A percentile compares a stretch with the other conserved stretches of the same genome.
These are phyloP conservation scores for Tulasnella sp. DNA, from an alignment of 768 basidiomycete genomes.

Conservation along the genomic window DNA sequence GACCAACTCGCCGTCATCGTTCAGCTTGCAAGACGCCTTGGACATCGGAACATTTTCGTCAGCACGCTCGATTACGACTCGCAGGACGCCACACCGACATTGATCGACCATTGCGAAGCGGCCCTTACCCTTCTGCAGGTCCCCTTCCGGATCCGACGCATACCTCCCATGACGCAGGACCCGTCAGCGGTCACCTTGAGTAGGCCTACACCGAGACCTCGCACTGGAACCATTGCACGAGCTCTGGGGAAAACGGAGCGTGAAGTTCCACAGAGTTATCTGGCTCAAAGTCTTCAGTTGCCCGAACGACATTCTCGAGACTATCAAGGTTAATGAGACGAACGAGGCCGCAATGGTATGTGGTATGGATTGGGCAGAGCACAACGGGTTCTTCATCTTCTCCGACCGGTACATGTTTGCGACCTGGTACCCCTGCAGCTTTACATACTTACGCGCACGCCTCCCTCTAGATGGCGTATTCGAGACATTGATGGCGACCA, in stretches of 20 bases:
- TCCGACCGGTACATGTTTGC: constrained; percentile 64
- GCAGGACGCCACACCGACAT: constrained; percentile 86
- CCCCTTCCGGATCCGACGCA: constrained; percentile 82
- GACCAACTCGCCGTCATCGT: constrained; percentile 98
- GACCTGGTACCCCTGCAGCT: not conserved
- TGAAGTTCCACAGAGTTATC: constrained; percentile 83
- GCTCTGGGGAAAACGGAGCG: constrained; percentile 61
- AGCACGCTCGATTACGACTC: constrained; percentile 98
- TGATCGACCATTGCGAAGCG: constrained; percentile 90
- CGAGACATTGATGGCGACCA: constrained; percentile 97
- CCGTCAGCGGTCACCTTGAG: constrained; percentile 76
- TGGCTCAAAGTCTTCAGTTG: constrained; percentile 99
- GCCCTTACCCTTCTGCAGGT: constrained; percentile 89
- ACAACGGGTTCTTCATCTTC: constrained; percentile 95
- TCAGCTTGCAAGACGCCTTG: constrained; percentile 85
- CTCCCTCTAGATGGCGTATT: constrained; percentile 72
- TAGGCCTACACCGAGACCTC: constrained; percentile 91
- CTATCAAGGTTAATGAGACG: constrained; percentile 76
- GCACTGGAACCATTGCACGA: constrained; percentile 87
- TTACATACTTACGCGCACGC: not conserved
- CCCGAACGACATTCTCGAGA: constrained; percentile 95
- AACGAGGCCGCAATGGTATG: constrained; percentile 98
- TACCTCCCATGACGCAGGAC: constrained; percentile 87
- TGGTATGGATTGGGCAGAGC: constrained; percentile 99
- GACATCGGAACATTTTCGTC: constrained; percentile 85